phyloP scores from a whole-genome alignment of 140 eudicot species.

The Cichorium intybus region DNA sequence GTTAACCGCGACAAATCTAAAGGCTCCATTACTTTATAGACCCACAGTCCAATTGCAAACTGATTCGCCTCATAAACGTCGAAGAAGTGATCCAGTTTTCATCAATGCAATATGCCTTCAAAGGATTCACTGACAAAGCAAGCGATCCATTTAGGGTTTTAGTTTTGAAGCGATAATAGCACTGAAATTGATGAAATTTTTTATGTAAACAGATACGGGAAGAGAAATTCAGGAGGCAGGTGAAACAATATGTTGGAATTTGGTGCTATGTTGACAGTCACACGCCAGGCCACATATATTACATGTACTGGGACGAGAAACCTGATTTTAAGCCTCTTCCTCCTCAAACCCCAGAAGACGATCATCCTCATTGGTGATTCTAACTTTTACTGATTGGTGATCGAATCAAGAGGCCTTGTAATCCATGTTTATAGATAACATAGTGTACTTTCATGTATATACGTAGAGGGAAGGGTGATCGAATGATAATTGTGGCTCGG shows the following conservation, averaged over 20 bases:
- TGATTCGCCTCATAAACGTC: too few relatives aligned
- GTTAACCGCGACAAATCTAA: too few relatives aligned
- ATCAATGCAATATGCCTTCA: constrained; percentile 87
- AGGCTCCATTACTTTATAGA: too few relatives aligned
- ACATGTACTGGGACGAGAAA: constrained; percentile 97
- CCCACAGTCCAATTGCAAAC: too few relatives aligned
- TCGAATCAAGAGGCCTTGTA: constrained; percentile 10
- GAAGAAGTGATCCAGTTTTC: constrained; percentile 95
- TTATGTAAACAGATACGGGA: constrained; percentile 50
- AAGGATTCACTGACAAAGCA: constrained; percentile 81
- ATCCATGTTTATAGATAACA: constrained; percentile 20
- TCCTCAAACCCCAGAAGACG: constrained; percentile 84
- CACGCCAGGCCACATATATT: constrained; percentile 89
- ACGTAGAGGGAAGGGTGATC: too few relatives aligned
- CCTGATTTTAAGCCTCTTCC: constrained; percentile 91
- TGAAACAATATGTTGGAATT: constrained; percentile 73
- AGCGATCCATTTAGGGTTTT: constrained; percentile 13
- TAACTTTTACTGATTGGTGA: too few relatives aligned
- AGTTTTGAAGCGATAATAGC: not conserved
- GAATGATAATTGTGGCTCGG: too few relatives aligned
- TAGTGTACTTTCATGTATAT: constrained; percentile 24
- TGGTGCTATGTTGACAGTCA: constrained; percentile 87
- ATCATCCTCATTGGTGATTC: constrained; percentile 83
- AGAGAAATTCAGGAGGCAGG: constrained; percentile 73
- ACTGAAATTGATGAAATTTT: not conserved